These are phyloP conservation scores for Saturnispora quitensis DNA, from an alignment of 805 yeast species.

Conservation along the genomic window DNA sequence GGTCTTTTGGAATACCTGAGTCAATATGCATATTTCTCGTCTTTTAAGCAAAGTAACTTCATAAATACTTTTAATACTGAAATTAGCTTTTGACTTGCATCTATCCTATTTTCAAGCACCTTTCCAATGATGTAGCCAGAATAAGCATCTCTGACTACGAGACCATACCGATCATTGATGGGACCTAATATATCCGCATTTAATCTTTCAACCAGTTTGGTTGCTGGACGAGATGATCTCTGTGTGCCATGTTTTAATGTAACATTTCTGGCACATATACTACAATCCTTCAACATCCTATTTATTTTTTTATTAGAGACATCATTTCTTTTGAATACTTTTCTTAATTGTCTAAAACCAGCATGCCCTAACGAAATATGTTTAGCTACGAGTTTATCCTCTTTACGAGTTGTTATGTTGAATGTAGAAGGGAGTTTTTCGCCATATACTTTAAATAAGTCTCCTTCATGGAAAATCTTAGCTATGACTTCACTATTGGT, in stretches of 20 bases:
- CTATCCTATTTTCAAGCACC: neutral
- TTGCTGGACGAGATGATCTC: neutral
- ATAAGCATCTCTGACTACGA: neutral
- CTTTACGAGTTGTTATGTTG: neutral
- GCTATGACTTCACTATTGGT: neutral
- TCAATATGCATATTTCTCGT: neutral
- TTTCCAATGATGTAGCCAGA: neutral
- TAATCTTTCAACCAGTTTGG: neutral
- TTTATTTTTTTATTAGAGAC: constrained; percentile 2
- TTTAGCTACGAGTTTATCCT: neutral
- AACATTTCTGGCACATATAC: neutral
- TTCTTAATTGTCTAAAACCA: neutral
- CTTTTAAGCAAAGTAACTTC: neutral
- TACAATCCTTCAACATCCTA: neutral
- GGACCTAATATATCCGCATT: neutral
- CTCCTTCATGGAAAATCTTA: neutral
- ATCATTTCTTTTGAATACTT: neutral
- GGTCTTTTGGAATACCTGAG: neutral
- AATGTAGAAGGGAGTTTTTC: neutral
- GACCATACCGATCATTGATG: neutral
- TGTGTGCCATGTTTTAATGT: neutral
- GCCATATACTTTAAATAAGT: neutral
- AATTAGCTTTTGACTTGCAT: neutral
- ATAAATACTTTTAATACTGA: neutral
- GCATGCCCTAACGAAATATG: neutral